Percentiles rank a stretch among this genome's conserved stretches.
phyloP scores from a whole-genome alignment of 129 eudicot genomes.

The Flaveria linearis region DNA sequence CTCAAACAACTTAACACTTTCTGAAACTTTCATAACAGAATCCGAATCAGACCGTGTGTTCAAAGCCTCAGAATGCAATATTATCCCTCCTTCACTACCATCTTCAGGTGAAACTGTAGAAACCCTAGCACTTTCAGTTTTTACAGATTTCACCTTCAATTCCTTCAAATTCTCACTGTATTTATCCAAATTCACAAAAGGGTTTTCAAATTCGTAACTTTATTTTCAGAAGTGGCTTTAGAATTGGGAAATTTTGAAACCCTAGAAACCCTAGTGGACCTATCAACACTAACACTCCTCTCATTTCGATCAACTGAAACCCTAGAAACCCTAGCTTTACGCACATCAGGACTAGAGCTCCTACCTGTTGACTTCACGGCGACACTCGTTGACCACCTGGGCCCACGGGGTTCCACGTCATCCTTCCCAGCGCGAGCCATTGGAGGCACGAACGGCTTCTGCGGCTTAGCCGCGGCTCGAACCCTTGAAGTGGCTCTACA shows the following conservation, averaged over 20 bases:
- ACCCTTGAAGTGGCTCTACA: slow-evolving; percentile 50
- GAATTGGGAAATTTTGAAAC: slow-evolving; percentile 18
- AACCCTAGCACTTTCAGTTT: slow-evolving; percentile 15
- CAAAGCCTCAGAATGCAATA: not conserved
- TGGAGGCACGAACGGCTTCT: slow-evolving; percentile 58
- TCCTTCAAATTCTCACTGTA: slow-evolving; percentile 21
- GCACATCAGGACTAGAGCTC: slow-evolving; percentile 72
- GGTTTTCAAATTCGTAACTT: slow-evolving; percentile 18
- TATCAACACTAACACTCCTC: slow-evolving; percentile 40
- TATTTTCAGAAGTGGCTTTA: slow-evolving; percentile 26
- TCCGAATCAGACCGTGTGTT: not conserved
- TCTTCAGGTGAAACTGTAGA: slow-evolving; percentile 10
- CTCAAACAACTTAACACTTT: slow-evolving; percentile 37
- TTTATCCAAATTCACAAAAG: slow-evolving; percentile 20
- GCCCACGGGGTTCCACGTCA: slow-evolving; percentile 40
- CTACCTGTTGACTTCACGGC: slow-evolving; percentile 77
- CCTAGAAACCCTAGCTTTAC: slow-evolving; percentile 42
- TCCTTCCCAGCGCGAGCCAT: slow-evolving; percentile 38
- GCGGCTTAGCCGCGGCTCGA: slow-evolving; percentile 42
- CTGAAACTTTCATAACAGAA: slow-evolving; percentile 30
- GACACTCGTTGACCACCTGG: slow-evolving; percentile 46
- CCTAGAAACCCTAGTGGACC: slow-evolving; percentile 30
- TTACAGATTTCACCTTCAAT: not conserved
- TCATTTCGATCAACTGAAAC: slow-evolving; percentile 42
- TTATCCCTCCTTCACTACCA: not conserved